Evolutionary conservation across 2,329 filamentous ascomycete genomes (phyloP).

Genomic region (Verticillium longisporum): DNA sequence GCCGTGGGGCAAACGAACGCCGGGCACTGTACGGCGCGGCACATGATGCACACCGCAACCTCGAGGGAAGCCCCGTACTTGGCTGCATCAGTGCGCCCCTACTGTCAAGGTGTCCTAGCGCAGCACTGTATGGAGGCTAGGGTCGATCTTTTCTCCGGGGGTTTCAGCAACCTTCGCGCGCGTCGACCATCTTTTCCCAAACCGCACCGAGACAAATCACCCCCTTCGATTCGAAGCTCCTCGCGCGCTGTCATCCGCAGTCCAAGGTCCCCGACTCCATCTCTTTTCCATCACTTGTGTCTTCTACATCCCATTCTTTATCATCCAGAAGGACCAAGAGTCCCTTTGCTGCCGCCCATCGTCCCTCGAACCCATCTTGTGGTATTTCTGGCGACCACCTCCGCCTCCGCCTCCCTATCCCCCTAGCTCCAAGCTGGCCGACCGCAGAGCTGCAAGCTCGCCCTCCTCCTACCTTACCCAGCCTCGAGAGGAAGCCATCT

Average conservation of each 20-base stretch:
- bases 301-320: not conserved
- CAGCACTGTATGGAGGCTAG: conserved; percentile 2
- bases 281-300: not conserved
- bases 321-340: not conserved
- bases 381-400: not conserved
- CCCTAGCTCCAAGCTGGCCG: too few species aligned
- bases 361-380: not conserved
- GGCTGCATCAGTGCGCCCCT: not conserved
- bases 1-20: not conserved
- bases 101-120: not conserved
- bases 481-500: not conserved
- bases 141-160: conserved; percentile 12
- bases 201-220: conserved; percentile 18
- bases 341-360: not conserved
- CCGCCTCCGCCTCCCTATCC: not conserved
- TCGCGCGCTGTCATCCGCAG: not conserved
- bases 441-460: not conserved
- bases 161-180: conserved; percentile 20
- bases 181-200: conserved; percentile 14
- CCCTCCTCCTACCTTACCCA: not conserved
- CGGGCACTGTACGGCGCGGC: not conserved
- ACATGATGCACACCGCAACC: not conserved
- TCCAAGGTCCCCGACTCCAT: not conserved
- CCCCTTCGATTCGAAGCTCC: conserved; percentile 5
- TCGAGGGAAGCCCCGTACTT: not conserved